Conservation (phyloP, 225 moss, liverwort and hornwort species). For the Asterella californica region DNA sequence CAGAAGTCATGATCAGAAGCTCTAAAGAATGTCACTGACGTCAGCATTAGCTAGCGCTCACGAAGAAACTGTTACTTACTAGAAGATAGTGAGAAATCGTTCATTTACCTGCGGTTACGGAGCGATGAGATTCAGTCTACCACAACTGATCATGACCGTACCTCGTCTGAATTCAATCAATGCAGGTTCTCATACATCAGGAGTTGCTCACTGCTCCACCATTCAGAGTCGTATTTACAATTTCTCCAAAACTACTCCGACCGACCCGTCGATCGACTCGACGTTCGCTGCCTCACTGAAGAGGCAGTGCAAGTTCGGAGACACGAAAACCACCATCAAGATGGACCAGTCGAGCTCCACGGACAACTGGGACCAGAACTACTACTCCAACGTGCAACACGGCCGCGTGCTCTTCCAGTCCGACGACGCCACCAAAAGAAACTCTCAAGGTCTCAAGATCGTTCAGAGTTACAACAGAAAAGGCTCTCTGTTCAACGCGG, state of each 20-base stretch:
- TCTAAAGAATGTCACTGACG: background rate
- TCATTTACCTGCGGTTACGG: background rate
- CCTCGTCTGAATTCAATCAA: background rate
- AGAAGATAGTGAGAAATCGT: no score
- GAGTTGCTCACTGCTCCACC: conserved; percentile 18
- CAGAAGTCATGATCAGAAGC: background rate
- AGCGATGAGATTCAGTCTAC: background rate
- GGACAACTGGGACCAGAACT: conserved; percentile 55
- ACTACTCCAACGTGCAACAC: conserved; percentile 49
- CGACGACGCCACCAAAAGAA: conserved; percentile 39
- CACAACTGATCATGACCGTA: background rate
- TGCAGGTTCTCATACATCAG: conserved; percentile 23
- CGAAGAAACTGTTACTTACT: no score
- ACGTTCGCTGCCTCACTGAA: conserved; percentile 15
- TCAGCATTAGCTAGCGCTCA: no score
- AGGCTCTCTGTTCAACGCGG: conserved; percentile 16
- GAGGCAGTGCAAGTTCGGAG: conserved; percentile 43
- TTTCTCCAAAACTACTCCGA: background rate
- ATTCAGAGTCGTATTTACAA: conserved; percentile 18
- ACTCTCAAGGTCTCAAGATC: conserved; percentile 10
- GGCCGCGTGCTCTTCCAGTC: conserved; percentile 52
- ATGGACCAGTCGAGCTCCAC: conserved; percentile 40
- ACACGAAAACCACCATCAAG: conserved; percentile 40
- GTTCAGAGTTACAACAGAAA: conserved; percentile 11
- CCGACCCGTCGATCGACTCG: conserved; percentile 13